Conservation (phyloP, 2,329 filamentous ascomycete genomes). For the Triangularia verruculosa region DNA sequence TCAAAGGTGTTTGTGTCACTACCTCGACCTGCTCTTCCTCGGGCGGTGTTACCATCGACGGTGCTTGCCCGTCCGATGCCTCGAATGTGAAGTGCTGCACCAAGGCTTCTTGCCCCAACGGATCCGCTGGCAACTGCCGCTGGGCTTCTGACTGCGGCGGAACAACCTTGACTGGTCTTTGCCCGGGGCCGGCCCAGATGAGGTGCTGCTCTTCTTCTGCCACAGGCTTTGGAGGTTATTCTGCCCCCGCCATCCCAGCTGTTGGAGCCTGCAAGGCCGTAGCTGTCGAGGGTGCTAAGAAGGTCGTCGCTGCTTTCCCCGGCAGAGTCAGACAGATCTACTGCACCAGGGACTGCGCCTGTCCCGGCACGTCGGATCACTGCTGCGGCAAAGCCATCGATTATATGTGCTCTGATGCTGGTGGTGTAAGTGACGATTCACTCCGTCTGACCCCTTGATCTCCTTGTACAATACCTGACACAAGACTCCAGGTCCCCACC, state of each 20-base stretch:
- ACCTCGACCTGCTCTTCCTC: slow-evolving; percentile 34
- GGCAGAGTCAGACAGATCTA: slow-evolving; percentile 36
- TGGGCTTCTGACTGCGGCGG: slow-evolving; percentile 39
- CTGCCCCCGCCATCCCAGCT: slow-evolving; percentile 34
- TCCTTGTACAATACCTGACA: slow-evolving; percentile 1
- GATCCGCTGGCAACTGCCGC: slow-evolving; percentile 37
- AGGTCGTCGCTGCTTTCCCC: slow-evolving; percentile 37
- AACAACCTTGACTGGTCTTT: slow-evolving; percentile 31
- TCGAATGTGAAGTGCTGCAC: slow-evolving; percentile 42
- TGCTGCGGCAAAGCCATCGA: slow-evolving; percentile 40
- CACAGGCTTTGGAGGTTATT: slow-evolving; percentile 37
- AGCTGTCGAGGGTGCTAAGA: slow-evolving; percentile 36
- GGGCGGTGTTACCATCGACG: slow-evolving; percentile 38
- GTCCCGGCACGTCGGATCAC: slow-evolving; percentile 36
- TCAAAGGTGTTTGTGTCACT: slow-evolving; percentile 39
- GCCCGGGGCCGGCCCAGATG: slow-evolving; percentile 39
- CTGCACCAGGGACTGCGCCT: slow-evolving; percentile 35
- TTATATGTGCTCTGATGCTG: slow-evolving; percentile 39
- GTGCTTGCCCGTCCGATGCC: slow-evolving; percentile 39
- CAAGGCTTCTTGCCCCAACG: slow-evolving; percentile 37
- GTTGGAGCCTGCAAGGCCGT: slow-evolving; percentile 37
- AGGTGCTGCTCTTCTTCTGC: slow-evolving; percentile 38
- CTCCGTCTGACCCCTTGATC: slow-evolving; percentile 22
- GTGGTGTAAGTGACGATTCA: slow-evolving; percentile 31
- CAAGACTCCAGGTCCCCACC: slow-evolving; percentile 30